These are phyloP conservation scores for Aspergillus novoparasiticus DNA, from an alignment of 2,329 filamentous ascomycete genomes.

Conservation along the genomic window DNA sequence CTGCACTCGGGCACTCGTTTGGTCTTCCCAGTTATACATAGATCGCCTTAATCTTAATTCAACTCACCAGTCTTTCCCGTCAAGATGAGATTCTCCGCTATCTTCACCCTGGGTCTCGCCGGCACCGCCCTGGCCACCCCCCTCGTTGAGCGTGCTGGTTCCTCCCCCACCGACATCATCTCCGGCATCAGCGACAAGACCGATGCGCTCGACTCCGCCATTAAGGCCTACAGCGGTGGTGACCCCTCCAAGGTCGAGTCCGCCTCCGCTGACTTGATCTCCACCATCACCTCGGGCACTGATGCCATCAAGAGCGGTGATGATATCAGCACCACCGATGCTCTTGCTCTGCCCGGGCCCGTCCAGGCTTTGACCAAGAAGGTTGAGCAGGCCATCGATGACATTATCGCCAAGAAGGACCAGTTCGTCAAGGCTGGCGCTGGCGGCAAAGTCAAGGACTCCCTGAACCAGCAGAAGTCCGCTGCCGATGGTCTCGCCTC, in stretches of 20 bases:
- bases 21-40: conserved; percentile 4
- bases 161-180: conserved; percentile 23
- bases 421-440: conserved; percentile 27
- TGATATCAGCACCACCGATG: conserved; percentile 28
- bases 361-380: conserved; percentile 31
- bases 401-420: conserved; percentile 31
- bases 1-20: conserved; percentile 26
- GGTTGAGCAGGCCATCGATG: conserved; percentile 26
- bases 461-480: conserved; percentile 29
- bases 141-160: conserved; percentile 17
- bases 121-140: conserved; percentile 26
- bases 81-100: conserved; percentile 28
- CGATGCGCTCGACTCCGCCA: conserved; percentile 23
- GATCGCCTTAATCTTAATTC: conserved; percentile 14
- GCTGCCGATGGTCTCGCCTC: conserved; percentile 29
- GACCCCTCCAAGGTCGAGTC: conserved; percentile 21
- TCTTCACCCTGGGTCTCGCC: conserved; percentile 28
- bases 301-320: conserved; percentile 23
- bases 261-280: conserved; percentile 27
- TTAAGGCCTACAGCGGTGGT: conserved; percentile 30
- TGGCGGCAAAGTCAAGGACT: conserved; percentile 23
- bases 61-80: conserved; percentile 15
- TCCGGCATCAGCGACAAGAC: conserved; percentile 22
- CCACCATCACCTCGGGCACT: conserved; percentile 30
- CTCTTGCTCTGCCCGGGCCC: conserved; percentile 28